Base-by-base conservation (phyloP, 164 flowering plant species). In the Tetracentron sinense region DNA sequence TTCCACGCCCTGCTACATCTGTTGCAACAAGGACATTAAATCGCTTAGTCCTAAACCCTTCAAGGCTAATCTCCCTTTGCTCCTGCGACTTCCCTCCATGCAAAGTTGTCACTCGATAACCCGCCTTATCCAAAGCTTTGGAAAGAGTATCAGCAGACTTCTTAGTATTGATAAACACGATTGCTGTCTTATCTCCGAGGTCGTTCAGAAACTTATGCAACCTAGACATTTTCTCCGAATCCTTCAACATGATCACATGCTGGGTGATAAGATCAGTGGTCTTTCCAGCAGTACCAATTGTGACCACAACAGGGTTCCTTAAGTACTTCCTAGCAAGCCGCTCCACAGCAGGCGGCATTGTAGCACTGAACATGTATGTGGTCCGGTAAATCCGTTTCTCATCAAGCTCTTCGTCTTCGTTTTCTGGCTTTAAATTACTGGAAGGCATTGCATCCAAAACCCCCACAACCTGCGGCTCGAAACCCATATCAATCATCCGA, bases 81-180 rank as follows among this genome's bases (percentile, higher is more conserved):
- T 92, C 98, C 52, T 92, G 98, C 0, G 92, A 86, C 78, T 88
- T 89, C 62, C 96, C 97, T 62, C 97, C 97, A 60, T 92, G 97
- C 77, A 92, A 69, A 26, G 92, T 86, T 0, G 96, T 91, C 51
- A 87, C 96, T 0, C 91, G 72, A 54, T 84, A 89, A 4, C 95
- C 92, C 0, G 66, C 74, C 74, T 79, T 91, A 54, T 91, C 97
- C 77, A 91, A 62, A 54, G 31, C 52, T 73, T 91, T 91, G 23
- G 93, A 70, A 65, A 91, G 78, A 30, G 11, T 26, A 69, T 91
- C 97, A 5, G 88, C 92, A 61, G 80, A 63, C 71, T 87, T 91
- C 80, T 91, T 89, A 1, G 93, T 89, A 72, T 91, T 91, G 33
- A 85, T 80, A 65, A 91, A 89, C 61, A 89, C 96, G 65, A 91